Evolutionary conservation across 2,329 filamentous ascomycete genomes (phyloP), one percentile per base, ranked within the genome.

Genomic region (Pseudogymnoascus sp.): DNA sequence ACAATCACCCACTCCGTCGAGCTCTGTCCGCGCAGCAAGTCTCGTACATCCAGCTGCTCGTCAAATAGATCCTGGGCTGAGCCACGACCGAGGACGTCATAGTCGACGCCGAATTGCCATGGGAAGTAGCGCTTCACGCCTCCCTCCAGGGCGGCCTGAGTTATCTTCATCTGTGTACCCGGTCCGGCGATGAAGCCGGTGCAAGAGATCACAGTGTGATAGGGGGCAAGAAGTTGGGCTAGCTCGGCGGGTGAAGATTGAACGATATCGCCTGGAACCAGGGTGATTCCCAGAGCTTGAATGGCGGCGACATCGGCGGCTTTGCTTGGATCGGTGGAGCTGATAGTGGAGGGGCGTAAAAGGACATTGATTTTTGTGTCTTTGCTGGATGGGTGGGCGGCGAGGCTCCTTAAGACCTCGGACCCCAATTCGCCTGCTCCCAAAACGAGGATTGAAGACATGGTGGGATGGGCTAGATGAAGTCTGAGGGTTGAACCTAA

Each of bases 41-140:
- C 73, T 11, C 86, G 74, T 26, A 89, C 86, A 62, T 79, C 78
- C 0, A 87, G 76, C 75, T 89, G 86, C 77, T 89, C 87, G 64
- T 86, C 86, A 68, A 90, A 90, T 13, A 90, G 70, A 35, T 85
- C 82, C 72, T 89, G 86, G 47, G 82, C 77, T 26, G 81, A 83
- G 0, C 82, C 81, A 0, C 76, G 72, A 0, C 86, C 85, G 15
- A 89, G 83, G 28, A 76, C 71, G 64, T 90, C 87, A 73, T 90
- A 91, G 70, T 91, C 85, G 23, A 89, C 83, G 0, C 88, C 88
- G 71, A 87, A 90, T 72, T 91, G 87, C 88, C 88, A 91, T 0
- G 88, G 87, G 17, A 90, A 79, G 70, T 81, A 90, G 0, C 82
- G 76, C 13, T 74, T 67, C 0, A 81, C 79, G 0, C 76, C 73